Base-by-base conservation (phyloP, 805 yeast species). In the Yueomyces sinensis region DNA sequence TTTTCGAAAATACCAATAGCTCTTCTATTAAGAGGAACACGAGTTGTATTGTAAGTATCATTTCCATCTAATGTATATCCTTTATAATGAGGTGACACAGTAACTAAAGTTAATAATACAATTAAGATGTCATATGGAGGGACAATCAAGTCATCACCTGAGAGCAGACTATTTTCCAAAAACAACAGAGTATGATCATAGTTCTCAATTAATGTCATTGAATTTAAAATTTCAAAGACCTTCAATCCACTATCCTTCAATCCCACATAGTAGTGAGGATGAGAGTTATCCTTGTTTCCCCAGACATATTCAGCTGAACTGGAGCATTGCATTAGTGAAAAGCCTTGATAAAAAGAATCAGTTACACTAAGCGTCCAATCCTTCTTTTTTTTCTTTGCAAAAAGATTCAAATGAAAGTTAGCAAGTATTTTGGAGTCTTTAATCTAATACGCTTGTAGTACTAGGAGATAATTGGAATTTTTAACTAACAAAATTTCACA, bases 101-200 rank as follows among this genome's bases (percentile, higher is more conserved):
- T 58, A 0, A 56, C 55, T 18, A 65, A 37, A 1, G 70, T 60
- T 30, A 66, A 47, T 9, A 66, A 33, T 1, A 58, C 50, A 19
- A 55, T 42, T 9, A 63, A 30, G 3, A 59, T 49, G 19, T 56
- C 54, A 17, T 52, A 44, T 1, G 60, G 56, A 1, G 69, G 68
- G 9, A 54, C 48, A 2, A 41, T 32, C 5, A 50, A 17, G 7
- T 15, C 19, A 19, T 38, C 34, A 19, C 45, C 34, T 28, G 14
- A 9, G 7, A 9, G 6, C 15, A 25, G 13, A 25, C 42, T 45
- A 5, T 47, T 43, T 38, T 65, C 68, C 6, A 65, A 36, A 29
- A 53, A 53, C 6, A 53, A 40, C 2, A 66, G 33, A n/a, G 65
- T 35, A 44, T 54, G 52, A 32, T 57, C 62, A 41, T 61, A 63